Conservation (phyloP, 176 grass and related monocot genomes). For the Oryza meridionalis region DNA sequence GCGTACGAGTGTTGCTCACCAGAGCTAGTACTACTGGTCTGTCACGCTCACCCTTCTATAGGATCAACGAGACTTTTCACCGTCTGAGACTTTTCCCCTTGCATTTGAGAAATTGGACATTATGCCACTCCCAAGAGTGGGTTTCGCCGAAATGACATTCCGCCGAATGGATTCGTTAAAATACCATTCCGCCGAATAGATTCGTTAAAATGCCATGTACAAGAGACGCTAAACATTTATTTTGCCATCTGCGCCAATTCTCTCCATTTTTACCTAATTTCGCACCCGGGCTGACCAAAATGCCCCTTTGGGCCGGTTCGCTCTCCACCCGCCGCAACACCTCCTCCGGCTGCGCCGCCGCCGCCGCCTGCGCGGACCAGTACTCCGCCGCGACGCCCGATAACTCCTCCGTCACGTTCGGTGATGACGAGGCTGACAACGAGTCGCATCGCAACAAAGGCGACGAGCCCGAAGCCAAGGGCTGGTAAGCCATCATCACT, state of each 20-base stretch:
- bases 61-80: not conserved
- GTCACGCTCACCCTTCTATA: not conserved
- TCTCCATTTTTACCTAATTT: too few species aligned
- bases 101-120: too few species aligned
- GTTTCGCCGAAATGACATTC: too few species aligned
- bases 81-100: not conserved
- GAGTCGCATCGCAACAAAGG: conserved; percentile 42
- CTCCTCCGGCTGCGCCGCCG: not conserved
- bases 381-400: conserved; percentile 53
- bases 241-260: too few species aligned
- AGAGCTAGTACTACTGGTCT: not conserved
- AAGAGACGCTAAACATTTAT: too few species aligned
- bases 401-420: conserved; percentile 67
- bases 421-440: conserved; percentile 61
- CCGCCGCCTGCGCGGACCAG: not conserved
- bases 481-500: conserved; percentile 45
- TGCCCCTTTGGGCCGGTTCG: too few species aligned
- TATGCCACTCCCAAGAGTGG: too few species aligned
- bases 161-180: too few species aligned
- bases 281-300: too few species aligned
- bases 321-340: conserved; percentile 58
- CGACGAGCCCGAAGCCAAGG: conserved; percentile 57
- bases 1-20: not conserved
- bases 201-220: too few species aligned
- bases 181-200: too few species aligned